phyloP scores from a whole-genome alignment of 2,329 filamentous ascomycete genomes.

The Neofusicoccum sp. region DNA sequence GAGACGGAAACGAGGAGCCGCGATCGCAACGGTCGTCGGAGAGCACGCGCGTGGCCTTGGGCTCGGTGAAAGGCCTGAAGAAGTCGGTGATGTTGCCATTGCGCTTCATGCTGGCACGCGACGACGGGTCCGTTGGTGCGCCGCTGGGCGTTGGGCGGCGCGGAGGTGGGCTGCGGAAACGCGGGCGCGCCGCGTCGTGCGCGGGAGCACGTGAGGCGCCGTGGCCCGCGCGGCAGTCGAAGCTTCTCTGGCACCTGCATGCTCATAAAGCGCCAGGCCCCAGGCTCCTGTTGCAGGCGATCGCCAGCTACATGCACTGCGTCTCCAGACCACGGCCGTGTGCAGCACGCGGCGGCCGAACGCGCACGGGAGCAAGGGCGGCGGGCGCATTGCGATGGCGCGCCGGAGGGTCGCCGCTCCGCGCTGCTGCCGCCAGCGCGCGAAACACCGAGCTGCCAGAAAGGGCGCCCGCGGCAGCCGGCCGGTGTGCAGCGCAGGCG shows the following conservation, averaged over 20 bases:
- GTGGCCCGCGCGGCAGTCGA: neutral
- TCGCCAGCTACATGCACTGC: too few relatives aligned
- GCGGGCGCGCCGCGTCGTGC: neutral
- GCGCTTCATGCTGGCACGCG: constrained; percentile 5
- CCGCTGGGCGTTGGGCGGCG: neutral
- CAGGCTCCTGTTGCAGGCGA: constrained; percentile 5
- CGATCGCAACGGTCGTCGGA: constrained; percentile 6
- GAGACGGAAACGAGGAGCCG: constrained; percentile 3
- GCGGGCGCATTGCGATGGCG: too few relatives aligned
- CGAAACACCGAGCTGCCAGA: too few relatives aligned
- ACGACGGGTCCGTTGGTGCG: neutral
- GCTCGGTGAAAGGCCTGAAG: constrained; percentile 41
- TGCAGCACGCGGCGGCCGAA: too few relatives aligned
- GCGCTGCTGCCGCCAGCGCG: too few relatives aligned
- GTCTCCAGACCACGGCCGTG: too few relatives aligned
- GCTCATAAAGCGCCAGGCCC: neutral
- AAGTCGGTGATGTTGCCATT: constrained; percentile 45
- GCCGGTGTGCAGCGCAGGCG: too few relatives aligned
- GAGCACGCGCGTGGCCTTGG: constrained; percentile 23
- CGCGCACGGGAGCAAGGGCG: too few relatives aligned
- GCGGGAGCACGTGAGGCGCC: neutral
- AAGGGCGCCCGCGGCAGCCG: too few relatives aligned
- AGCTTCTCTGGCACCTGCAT: neutral
- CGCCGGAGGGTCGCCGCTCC: too few relatives aligned
- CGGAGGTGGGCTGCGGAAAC: neutral